Conservation (phyloP, 495 filamentous ascomycete genomes). For the Neurospora pannonica region DNA sequence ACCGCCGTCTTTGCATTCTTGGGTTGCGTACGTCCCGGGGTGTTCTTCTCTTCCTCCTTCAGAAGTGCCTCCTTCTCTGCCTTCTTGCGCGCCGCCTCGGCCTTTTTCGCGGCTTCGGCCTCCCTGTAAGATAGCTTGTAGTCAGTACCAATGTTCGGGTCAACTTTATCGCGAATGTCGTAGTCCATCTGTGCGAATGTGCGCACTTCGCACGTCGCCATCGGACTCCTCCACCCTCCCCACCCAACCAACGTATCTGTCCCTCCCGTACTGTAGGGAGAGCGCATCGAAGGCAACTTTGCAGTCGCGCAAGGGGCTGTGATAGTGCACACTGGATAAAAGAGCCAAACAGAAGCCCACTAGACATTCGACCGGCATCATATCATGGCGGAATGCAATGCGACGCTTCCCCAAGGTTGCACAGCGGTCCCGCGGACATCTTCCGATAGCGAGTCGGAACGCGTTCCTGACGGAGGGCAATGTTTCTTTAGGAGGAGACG, state of each 20-base stretch:
- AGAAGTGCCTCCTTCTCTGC: conserved; percentile 75
- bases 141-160: background rate
- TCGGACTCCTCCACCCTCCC: background rate
- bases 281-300: background rate
- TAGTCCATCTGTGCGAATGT: background rate
- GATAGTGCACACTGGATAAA: background rate
- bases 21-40: conserved; percentile 49
- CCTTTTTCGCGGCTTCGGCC: conserved; percentile 74
- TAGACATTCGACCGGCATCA: background rate
- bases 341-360: background rate
- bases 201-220: background rate
- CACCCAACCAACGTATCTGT: background rate
- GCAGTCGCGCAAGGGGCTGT: background rate
- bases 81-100: conserved; percentile 77
- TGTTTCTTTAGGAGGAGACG: background rate
- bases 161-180: conserved; percentile 1
- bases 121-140: conserved; percentile 44
- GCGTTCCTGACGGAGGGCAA: background rate
- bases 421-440: background rate
- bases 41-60: conserved; percentile 74
- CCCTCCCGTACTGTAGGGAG: background rate
- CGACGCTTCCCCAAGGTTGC: background rate
- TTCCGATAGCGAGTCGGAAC: background rate
- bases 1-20: conserved; percentile 48
- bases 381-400: background rate